Evolutionary conservation across 2,329 filamentous ascomycete genomes (phyloP).

Genomic region (Monilinia laxa): DNA sequence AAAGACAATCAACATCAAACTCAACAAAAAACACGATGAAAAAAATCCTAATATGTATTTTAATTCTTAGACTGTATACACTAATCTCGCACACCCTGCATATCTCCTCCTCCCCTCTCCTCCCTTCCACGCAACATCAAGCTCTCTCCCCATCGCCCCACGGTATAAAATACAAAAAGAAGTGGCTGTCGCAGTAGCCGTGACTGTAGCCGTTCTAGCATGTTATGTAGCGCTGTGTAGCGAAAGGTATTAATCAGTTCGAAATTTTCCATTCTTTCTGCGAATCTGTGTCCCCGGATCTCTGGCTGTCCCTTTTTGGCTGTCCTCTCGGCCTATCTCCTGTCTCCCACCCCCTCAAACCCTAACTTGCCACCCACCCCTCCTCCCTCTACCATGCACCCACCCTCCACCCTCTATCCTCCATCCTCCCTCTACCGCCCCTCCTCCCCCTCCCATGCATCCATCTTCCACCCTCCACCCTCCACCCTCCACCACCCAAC

Average conservation of each 20-base stretch:
- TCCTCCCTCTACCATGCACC: not conserved
- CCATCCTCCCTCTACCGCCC: not conserved
- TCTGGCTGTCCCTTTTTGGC: not conserved
- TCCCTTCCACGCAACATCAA: not conserved
- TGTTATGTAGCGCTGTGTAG: not conserved
- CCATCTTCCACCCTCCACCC: too few relatives aligned
- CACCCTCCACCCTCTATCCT: not conserved
- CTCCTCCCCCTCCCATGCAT: too few relatives aligned
- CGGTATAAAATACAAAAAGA: not conserved
- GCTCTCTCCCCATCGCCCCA: not conserved
- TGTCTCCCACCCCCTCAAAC: not conserved
- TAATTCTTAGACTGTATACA: too few relatives aligned
- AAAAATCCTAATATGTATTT: too few relatives aligned
- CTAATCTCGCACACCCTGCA: too few relatives aligned
- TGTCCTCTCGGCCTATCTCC: not conserved
- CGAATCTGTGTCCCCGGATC: too few relatives aligned
- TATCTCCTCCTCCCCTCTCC: too few relatives aligned
- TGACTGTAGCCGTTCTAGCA: not conserved
- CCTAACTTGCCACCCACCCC: not conserved
- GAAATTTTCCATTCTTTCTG: slow-evolving; percentile 12
- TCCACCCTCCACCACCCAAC: not conserved
- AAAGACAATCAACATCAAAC: too few relatives aligned
- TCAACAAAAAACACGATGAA: too few relatives aligned
- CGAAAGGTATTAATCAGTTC: not conserved
- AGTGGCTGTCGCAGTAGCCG: too few relatives aligned